A percentile compares a stretch with the other conserved stretches of the same genome.
These are phyloP conservation scores for Zasmidium cellare DNA, from an alignment of 2,329 filamentous ascomycete genomes.

Conservation along the genomic window DNA sequence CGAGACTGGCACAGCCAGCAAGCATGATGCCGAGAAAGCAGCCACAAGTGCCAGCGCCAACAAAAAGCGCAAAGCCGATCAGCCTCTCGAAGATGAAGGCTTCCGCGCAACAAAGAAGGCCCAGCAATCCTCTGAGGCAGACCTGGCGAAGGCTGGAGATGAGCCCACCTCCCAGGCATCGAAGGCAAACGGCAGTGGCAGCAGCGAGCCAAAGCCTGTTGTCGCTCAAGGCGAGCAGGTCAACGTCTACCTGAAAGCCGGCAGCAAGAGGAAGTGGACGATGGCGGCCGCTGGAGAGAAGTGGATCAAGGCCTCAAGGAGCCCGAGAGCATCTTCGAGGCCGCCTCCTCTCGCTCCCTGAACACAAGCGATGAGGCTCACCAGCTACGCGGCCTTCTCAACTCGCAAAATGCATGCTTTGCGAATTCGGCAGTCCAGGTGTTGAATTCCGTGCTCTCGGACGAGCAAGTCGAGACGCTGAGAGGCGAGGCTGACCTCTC, in stretches of 20 bases:
- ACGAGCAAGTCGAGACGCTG: slow-evolving; percentile 6
- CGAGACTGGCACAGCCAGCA: not conserved
- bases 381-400: slow-evolving; percentile 13
- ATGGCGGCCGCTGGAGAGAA: too few species aligned
- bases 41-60: not conserved
- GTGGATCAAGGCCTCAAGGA: not conserved
- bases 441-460: slow-evolving; percentile 11
- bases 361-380: not conserved
- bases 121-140: not conserved
- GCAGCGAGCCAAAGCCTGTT: too few species aligned
- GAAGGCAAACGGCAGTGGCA: too few species aligned
- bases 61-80: not conserved
- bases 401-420: slow-evolving; percentile 20
- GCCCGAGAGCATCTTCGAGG: not conserved
- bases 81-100: not conserved
- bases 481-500: not conserved
- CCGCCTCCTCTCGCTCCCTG: not conserved
- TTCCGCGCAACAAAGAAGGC: not conserved
- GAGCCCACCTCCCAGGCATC: too few species aligned
- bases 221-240: too few species aligned
- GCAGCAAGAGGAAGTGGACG: too few species aligned
- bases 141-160: too few species aligned
- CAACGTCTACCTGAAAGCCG: too few species aligned
- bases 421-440: slow-evolving; percentile 21
- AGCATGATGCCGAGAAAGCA: not conserved